phyloP scores from a whole-genome alignment of 257 asterid species.

The Anisodus tanguticus region DNA sequence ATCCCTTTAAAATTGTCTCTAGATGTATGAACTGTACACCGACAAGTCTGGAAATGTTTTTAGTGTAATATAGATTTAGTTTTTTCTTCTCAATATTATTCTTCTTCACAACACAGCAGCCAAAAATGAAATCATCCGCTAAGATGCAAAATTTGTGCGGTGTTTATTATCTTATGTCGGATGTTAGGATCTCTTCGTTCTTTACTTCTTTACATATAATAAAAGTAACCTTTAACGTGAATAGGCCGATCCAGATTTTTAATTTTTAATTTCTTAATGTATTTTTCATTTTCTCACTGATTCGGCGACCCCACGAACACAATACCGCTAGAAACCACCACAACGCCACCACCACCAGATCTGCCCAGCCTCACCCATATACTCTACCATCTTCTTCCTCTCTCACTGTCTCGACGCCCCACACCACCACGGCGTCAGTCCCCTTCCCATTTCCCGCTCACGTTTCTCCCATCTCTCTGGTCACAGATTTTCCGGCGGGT shows the following conservation, averaged over 20 bases:
- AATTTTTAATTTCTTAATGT: not conserved
- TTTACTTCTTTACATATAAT: not conserved
- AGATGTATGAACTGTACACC: not conserved
- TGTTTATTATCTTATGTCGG: not conserved
- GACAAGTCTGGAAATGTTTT: not conserved
- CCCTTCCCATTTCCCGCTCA: no score
- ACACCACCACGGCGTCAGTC: no score
- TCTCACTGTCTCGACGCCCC: no score
- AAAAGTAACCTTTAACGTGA: not conserved
- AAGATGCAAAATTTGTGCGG: not conserved
- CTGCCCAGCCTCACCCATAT: no score
- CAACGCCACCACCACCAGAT: no score
- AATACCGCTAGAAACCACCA: no score
- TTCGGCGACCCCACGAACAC: no score
- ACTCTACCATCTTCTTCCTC: no score
- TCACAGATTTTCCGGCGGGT: no score
- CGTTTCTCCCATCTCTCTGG: no score
- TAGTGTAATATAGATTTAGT: not conserved
- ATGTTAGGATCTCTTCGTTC: not conserved
- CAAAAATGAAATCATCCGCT: not conserved
- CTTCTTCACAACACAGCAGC: not conserved
- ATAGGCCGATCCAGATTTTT: not conserved
- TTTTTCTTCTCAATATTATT: not conserved
- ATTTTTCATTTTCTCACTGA: no score
- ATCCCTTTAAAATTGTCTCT: constrained; percentile 58